Conservation (phyloP, 805 yeast genomes). For the Metschnikowia cerradonensis region DNA sequence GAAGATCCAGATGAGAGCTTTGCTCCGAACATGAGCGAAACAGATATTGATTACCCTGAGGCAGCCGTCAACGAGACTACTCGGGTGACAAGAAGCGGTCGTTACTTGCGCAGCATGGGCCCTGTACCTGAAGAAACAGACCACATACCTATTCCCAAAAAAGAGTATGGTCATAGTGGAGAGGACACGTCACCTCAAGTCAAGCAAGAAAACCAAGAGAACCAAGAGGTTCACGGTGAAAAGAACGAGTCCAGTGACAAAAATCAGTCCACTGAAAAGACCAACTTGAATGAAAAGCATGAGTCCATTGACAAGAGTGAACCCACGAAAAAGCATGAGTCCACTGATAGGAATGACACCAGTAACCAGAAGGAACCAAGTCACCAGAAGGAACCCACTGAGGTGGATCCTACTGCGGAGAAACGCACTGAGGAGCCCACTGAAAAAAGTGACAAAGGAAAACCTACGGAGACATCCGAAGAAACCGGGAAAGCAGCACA, state of each 20-base stretch:
- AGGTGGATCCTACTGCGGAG: background rate
- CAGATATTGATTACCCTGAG: background rate
- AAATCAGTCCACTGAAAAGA: background rate
- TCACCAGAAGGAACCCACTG: background rate
- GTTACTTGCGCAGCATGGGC: conserved; percentile 4
- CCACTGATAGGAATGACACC: background rate
- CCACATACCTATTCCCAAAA: conserved; percentile 2
- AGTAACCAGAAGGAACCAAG: background rate
- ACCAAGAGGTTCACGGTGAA: background rate
- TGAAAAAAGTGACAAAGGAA: no score
- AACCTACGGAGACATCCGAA: no score
- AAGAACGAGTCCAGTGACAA: background rate
- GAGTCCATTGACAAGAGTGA: background rate
- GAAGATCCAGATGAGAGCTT: background rate
- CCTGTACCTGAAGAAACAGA: background rate
- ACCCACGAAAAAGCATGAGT: background rate
- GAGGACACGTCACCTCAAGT: background rate
- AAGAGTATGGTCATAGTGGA: conserved; percentile 2
- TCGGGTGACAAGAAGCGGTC: background rate
- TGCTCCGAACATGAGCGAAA: background rate
- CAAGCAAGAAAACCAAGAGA: background rate
- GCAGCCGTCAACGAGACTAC: background rate
- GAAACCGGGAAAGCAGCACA: background rate
- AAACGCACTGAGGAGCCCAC: background rate
- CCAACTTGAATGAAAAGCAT: background rate